These are phyloP conservation scores for Drechslerella coelobrocha DNA, from an alignment of 2,329 filamentous ascomycete species.

Conservation along the genomic window DNA sequence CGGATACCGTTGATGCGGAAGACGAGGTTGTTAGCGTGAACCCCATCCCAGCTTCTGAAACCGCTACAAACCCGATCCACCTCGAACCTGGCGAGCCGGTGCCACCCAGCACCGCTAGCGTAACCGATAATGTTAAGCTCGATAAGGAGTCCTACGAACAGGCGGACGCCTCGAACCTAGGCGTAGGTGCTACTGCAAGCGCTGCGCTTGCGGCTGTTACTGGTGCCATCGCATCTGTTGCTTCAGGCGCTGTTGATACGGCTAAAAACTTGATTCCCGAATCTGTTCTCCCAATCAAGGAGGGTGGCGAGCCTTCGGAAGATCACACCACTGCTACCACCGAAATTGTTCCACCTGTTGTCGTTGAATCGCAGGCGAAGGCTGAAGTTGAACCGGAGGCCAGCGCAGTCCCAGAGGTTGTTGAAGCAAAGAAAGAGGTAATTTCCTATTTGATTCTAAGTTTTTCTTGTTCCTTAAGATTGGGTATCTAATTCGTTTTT, in stretches of 20 bases:
- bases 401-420: slow-evolving; percentile 69
- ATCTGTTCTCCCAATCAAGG: slow-evolving; percentile 74
- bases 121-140: slow-evolving; percentile 74
- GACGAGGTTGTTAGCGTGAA: slow-evolving; percentile 66
- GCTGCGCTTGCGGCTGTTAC: slow-evolving; percentile 42
- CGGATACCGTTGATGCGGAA: slow-evolving; percentile 58
- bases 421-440: slow-evolving; percentile 68
- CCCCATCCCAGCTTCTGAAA: slow-evolving; percentile 69
- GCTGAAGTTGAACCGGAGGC: slow-evolving; percentile 71
- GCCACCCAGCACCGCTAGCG: slow-evolving; percentile 69
- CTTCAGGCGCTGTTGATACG: slow-evolving; percentile 61
- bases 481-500: slow-evolving; percentile 12
- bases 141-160: slow-evolving; percentile 89
- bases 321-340: slow-evolving; percentile 58
- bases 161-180: slow-evolving; percentile 68
- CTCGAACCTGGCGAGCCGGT: slow-evolving; percentile 81
- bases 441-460: slow-evolving; percentile 70
- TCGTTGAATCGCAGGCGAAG: slow-evolving; percentile 59
- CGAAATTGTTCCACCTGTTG: slow-evolving; percentile 59
- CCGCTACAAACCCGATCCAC: slow-evolving; percentile 78
- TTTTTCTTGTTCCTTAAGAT: slow-evolving; percentile 8
- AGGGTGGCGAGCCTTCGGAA: slow-evolving; percentile 56
- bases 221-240: slow-evolving; percentile 17
- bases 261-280: slow-evolving; percentile 76
- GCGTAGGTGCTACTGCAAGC: slow-evolving; percentile 54